These are phyloP conservation scores for Alopecurus myosuroides DNA, from an alignment of 176 grass and related monocot genomes.

Conservation along the genomic window DNA sequence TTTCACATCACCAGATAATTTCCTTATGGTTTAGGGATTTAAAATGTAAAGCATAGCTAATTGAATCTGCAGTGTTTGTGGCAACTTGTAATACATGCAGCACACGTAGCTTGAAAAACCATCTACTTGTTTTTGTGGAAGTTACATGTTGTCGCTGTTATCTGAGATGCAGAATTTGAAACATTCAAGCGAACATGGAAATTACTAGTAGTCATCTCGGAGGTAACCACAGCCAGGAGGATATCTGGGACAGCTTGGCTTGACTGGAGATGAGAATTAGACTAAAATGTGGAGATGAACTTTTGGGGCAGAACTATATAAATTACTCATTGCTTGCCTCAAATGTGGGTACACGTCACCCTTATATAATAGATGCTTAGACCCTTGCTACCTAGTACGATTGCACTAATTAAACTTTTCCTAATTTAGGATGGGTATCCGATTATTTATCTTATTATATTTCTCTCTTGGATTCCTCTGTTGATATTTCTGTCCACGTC, in stretches of 20 bases:
- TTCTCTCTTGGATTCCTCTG: background rate
- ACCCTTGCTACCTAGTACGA: background rate
- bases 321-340: background rate
- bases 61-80: background rate
- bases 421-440: background rate
- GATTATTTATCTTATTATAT: background rate
- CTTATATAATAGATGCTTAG: background rate
- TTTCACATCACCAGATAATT: background rate
- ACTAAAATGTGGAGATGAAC: background rate
- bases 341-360: background rate
- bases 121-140: background rate
- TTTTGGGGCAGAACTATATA: background rate
- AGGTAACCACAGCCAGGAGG: background rate
- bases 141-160: background rate
- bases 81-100: background rate
- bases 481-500: background rate
- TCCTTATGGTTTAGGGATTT: background rate
- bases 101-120: background rate
- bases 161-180: background rate
- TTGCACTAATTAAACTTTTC: background rate
- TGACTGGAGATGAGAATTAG: background rate
- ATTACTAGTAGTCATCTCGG: background rate
- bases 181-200: background rate
- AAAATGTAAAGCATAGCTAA: background rate
- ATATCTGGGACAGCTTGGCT: background rate